Conservation (phyloP, 164 flowering plant genomes). For the Magnolia changhungtana region DNA sequence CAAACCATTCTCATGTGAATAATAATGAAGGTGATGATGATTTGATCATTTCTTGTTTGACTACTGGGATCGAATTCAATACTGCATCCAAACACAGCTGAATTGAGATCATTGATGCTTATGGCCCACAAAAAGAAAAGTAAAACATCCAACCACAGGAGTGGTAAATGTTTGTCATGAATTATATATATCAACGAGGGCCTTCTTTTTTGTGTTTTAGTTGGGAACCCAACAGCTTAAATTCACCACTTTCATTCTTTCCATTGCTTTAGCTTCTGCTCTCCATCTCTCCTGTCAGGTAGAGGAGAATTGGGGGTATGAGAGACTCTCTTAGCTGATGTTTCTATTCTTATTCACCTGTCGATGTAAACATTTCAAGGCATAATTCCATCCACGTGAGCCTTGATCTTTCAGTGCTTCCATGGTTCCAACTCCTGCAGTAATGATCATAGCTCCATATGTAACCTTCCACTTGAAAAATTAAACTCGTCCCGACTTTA, state of each 20-base stretch:
- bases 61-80: too few species aligned
- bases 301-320: background rate
- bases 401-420: too few species aligned
- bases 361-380: constrained; percentile 14
- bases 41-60: too few species aligned
- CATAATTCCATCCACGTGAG: constrained; percentile 14
- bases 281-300: background rate
- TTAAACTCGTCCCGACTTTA: too few species aligned
- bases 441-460: background rate
- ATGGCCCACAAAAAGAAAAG: too few species aligned
- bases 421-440: background rate
- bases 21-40: too few species aligned
- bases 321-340: constrained; percentile 9
- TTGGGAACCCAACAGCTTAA: constrained; percentile 59
- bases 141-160: too few species aligned
- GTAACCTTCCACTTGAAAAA: too few species aligned
- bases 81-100: too few species aligned
- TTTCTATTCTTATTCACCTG: constrained; percentile 8
- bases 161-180: too few species aligned
- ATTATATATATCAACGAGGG: background rate
- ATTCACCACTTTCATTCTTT: constrained; percentile 46
- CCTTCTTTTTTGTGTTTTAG: constrained; percentile 4
- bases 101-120: too few species aligned
- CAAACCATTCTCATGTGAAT: too few species aligned
- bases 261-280: constrained; percentile 7